These are phyloP conservation scores for Borovskyia barvae DNA, from an alignment of 208 protist genomes.

Conservation along the genomic window DNA sequence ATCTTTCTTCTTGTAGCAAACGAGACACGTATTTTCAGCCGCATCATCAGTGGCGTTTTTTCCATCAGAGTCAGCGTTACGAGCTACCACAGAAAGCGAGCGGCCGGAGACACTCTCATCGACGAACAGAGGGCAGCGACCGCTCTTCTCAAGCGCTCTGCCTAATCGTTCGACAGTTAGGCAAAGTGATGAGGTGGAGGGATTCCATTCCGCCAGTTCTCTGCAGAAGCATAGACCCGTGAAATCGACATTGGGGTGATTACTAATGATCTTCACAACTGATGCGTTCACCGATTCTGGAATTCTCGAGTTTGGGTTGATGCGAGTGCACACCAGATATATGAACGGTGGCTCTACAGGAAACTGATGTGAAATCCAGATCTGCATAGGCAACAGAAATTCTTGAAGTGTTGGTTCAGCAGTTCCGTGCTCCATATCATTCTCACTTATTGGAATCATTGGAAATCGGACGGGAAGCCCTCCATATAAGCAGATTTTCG, in stretches of 20 bases:
- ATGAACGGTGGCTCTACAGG: conserved; percentile 57
- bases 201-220: conserved; percentile 51
- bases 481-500: conserved; percentile 63
- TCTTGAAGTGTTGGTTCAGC: conserved; percentile 2
- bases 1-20: conserved; percentile 39
- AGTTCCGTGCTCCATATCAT: not conserved
- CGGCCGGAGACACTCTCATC: conserved; percentile 14
- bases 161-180: conserved; percentile 26
- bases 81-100: not conserved
- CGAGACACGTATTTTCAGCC: conserved; percentile 26
- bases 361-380: conserved; percentile 55
- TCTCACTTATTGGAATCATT: conserved; percentile 6
- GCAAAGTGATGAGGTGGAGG: conserved; percentile 32
- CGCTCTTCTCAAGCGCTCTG: conserved; percentile 24
- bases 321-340: conserved; percentile 33
- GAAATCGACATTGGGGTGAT: conserved; percentile 55
- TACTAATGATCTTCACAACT: conserved; percentile 31
- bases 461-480: conserved; percentile 36
- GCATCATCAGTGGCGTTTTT: conserved; percentile 15
- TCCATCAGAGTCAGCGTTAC: not conserved
- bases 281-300: conserved; percentile 12
- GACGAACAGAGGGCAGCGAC: conserved; percentile 44
- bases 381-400: conserved; percentile 53
- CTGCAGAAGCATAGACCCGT: conserved; percentile 51
- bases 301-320: conserved; percentile 15